These are phyloP conservation scores for Cystobasidium ongulense DNA, from an alignment of 768 basidiomycete species.

Conservation along the genomic window DNA sequence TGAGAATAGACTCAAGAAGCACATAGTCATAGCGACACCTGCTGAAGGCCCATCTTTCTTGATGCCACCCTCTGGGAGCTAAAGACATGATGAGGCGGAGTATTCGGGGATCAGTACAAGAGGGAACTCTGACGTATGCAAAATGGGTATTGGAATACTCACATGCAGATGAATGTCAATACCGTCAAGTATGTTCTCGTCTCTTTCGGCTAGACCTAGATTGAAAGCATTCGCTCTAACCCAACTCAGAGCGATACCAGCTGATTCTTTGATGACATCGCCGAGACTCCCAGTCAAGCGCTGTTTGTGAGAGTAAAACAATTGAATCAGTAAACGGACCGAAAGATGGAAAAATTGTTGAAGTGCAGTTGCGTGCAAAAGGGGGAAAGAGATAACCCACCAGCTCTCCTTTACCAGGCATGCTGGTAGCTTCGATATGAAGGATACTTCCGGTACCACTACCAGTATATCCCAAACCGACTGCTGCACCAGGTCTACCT, in stretches of 20 bases:
- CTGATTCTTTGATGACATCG: constrained; percentile 86
- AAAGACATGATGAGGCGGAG: not conserved
- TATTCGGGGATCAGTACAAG: too few species aligned
- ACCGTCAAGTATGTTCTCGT: constrained; percentile 52
- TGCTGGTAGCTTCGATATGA: constrained; percentile 77
- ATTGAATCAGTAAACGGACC: not conserved
- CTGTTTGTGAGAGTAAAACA: not conserved
- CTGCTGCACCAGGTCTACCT: constrained; percentile 15
- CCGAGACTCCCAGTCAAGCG: constrained; percentile 71
- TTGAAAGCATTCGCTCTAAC: constrained; percentile 57
- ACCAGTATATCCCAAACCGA: constrained; percentile 19
- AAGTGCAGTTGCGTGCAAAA: too few species aligned
- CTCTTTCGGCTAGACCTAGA: constrained; percentile 40
- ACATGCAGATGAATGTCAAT: constrained; percentile 71
- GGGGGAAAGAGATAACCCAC: not conserved
- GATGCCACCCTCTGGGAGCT: constrained; percentile 72
- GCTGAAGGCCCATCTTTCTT: constrained; percentile 86
- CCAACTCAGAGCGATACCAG: constrained; percentile 83
- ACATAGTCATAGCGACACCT: constrained; percentile 82
- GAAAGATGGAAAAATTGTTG: too few species aligned
- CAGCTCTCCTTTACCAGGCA: constrained; percentile 14
- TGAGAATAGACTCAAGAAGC: constrained; percentile 84
- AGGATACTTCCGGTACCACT: constrained; percentile 58
- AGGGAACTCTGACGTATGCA: not conserved
- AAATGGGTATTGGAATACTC: constrained; percentile 26